Conservation (phyloP, 2,329 filamentous ascomycete species). For the Diaporthe vexans region DNA sequence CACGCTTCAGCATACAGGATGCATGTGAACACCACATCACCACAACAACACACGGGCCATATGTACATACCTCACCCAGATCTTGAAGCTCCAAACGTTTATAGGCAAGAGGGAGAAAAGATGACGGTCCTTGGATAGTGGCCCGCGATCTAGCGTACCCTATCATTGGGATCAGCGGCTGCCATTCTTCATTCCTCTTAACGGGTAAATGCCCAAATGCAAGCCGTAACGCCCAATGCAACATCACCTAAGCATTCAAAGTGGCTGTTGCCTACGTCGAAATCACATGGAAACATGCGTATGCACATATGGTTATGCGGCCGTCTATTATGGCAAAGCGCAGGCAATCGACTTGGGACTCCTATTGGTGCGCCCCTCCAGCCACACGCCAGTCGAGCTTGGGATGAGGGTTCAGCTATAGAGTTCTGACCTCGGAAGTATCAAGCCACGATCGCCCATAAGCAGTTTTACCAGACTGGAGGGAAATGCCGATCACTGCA, state of each 20-base stretch:
- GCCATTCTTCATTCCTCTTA: not conserved
- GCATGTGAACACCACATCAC: not conserved
- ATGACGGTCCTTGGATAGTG: not conserved
- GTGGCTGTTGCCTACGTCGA: not conserved
- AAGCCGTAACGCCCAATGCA: not conserved
- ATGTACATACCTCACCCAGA: not conserved
- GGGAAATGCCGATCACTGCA: not conserved
- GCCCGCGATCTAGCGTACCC: not conserved
- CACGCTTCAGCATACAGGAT: not conserved
- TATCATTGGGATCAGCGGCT: not conserved
- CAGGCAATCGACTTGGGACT: not conserved
- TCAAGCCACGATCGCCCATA: conserved; percentile 8
- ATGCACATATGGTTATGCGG: not conserved
- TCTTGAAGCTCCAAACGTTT: too few species aligned
- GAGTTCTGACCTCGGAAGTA: conserved; percentile 9
- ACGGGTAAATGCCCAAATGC: not conserved
- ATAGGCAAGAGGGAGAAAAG: not conserved
- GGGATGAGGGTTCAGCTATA: not conserved
- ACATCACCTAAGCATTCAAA: not conserved
- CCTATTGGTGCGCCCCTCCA: not conserved
- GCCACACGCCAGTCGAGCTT: not conserved
- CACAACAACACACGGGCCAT: not conserved
- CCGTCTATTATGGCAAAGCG: not conserved
- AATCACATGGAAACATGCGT: not conserved
- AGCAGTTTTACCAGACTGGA: not conserved